These are phyloP conservation scores for Citrus medica DNA, from an alignment of 345 rosid genomes.

Conservation along the genomic window DNA sequence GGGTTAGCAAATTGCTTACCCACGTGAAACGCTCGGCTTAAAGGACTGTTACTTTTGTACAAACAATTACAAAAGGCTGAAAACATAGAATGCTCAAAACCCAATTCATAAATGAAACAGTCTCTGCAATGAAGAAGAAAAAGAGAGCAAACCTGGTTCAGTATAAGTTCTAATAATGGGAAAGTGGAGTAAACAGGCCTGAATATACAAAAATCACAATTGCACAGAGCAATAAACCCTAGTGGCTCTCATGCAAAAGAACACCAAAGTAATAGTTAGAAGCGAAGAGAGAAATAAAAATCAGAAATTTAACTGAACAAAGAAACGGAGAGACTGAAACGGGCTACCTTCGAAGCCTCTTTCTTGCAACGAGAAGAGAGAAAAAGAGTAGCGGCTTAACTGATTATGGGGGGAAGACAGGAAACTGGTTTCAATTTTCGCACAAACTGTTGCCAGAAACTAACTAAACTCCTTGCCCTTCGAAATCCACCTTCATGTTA, in stretches of 20 bases:
- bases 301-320: not conserved
- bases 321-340: not conserved
- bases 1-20: constrained; percentile 38
- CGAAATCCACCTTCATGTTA: too few species aligned
- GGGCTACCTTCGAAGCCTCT: not conserved
- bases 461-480: not conserved
- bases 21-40: constrained; percentile 41
- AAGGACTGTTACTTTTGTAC: constrained; percentile 22
- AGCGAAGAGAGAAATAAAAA: not conserved
- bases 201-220: not conserved
- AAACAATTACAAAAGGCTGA: constrained; percentile 16
- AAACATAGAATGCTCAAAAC: constrained; percentile 25
- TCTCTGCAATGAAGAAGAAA: constrained; percentile 3
- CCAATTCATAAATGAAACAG: constrained; percentile 15
- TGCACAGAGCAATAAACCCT: not conserved
- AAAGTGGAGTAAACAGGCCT: not conserved
- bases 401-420: not conserved
- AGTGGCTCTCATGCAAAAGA: not conserved
- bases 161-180: not conserved
- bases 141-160: constrained; percentile 1
- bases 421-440: not conserved
- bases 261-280: not conserved
- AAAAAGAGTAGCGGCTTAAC: not conserved
- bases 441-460: not conserved
- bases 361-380: not conserved